Evolutionary conservation across 257 asterid genomes (phyloP), one percentile per base, ranked within the genome.

Genomic region (Solanum appendiculatum): DNA sequence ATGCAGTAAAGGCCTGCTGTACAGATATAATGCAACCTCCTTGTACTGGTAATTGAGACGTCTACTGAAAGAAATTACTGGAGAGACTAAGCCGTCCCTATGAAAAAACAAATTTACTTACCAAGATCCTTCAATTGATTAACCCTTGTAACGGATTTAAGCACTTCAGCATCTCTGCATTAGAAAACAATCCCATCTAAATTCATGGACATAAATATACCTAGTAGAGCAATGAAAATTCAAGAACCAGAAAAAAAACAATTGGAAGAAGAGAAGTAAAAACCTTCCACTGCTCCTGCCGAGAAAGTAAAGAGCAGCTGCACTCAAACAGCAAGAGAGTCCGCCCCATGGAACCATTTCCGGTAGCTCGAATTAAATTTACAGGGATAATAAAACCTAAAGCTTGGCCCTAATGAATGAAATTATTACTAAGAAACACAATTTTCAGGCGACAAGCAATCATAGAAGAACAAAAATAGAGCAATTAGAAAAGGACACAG

Each of bases 281-380:
- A 4, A 97, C 99, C 99, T 95, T 88, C 99, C 99, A 84, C 97
- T 96, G 90, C 98, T 95, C 92, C 99, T 91, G 18, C 99, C 98
- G 81, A 97, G 98, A 87, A 97, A 95, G 92, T 96, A 97, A 77
- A 97, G 98, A 81, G 99, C 99, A 6, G 98, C 98, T 12, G 98
- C 99, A 87, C 99, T 91, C 83, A 97, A 89, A 91, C 99, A 96
- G 90, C 99, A 97, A 84, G 98, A 87, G 58, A 97, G 85, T 86
- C 99, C 99, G 42, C 97, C 97, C 89, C 98, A 91, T 21, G 99
- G 98, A 83, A 91, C 94, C 98, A 96, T 96, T 89, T 89, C 82
- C 44, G 25, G 42, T 39, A 39, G 42, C 42, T 39, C 42, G 42
- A 39, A 33, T 33, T 33, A 33, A 7, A 66, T 68, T 14, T 20